Base-by-base conservation (phyloP, 768 basidiomycete species). In the Mycena rebaudengoi region DNA sequence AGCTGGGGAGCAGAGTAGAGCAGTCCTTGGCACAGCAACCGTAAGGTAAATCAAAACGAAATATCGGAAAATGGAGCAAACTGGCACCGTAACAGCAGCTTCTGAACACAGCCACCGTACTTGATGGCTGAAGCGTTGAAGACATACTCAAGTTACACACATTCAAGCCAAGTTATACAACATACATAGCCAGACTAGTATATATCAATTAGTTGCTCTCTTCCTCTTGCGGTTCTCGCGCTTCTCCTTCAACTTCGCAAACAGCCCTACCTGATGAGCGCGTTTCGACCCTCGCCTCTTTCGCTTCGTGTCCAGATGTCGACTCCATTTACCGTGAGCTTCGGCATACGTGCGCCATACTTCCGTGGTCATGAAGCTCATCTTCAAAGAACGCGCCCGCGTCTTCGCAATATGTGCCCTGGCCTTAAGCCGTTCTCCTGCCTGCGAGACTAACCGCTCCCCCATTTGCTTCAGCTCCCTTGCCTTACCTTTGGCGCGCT, bases 401-500 rank as follows among this genome's bases (percentile, higher is more conserved):
- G 72, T 78, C 73, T 74, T 81, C 29, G 86, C 86, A 41, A 75
- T 48, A 23, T 71, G 69, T 11, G 85, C 85, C 64, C 80, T 74
- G 16, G 75, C 76, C 59, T 67, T 73, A 59, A 88, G 65, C 64
- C 70, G 77, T 55, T 81, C 79, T 48, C 79, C 78, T 5, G 86
- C 83, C 5, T 72, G 76, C 20, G 73, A 73, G 26, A 88, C 68
- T 33, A 87, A 74, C 58, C 82, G 80, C 53, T 80, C 76, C 8
- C 87, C 85, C 55, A 69, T 81, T 64, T 82, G 78, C 74, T 73
- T 84, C 39, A 89, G 73, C 67, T 86, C 82, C 73, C 76, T 83
- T 10, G 88, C 88, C 58, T 81, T 83, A 48, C 73, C 76, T 69
- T 82, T 82, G 49, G 88, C 88, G 10, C 77, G 79, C 43, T 85